Percentiles rank a stretch among this genome's conserved stretches.
phyloP scores from a whole-genome alignment of 1,284 basidiomycete genomes.

The Puccinia triticina region DNA sequence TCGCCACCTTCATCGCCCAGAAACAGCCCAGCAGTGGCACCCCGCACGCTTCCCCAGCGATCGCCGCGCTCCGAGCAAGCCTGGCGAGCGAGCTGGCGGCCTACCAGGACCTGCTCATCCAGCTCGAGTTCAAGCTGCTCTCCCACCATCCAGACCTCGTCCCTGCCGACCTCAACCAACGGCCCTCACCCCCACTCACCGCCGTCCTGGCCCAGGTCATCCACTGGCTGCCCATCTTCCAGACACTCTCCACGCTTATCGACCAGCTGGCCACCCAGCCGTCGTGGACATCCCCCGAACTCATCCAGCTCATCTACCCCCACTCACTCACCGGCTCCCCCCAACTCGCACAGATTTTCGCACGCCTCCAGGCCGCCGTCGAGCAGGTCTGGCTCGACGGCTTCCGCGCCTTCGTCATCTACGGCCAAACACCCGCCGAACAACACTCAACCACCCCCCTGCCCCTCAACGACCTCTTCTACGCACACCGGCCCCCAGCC shows the following conservation, averaged over 20 bases:
- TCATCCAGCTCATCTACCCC: conserved; percentile 31
- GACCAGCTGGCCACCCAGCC: neutral
- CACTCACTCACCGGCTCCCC: conserved; percentile 15
- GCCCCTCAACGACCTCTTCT: conserved; percentile 28
- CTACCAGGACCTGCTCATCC: conserved; percentile 2
- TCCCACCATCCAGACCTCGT: conserved; percentile 29
- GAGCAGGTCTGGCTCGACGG: conserved; percentile 27
- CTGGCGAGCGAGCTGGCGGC: neutral
- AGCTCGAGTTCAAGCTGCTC: conserved; percentile 30
- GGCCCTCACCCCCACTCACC: conserved; percentile 24
- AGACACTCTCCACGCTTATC: neutral
- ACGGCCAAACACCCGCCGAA: conserved; percentile 25
- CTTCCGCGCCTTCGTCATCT: conserved; percentile 36
- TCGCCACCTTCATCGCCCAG: neutral
- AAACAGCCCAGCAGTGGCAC: no score
- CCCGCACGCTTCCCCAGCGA: no score
- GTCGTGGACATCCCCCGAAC: neutral
- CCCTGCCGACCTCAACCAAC: neutral
- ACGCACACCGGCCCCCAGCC: neutral
- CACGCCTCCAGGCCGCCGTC: conserved; percentile 13
- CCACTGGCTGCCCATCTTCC: neutral
- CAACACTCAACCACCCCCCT: no score
- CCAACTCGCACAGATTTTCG: conserved; percentile 17
- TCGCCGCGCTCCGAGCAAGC: neutral
- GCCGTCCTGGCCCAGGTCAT: conserved; percentile 13